Conservation (phyloP, 129 eudicot species). For the Lactuca saligna region DNA sequence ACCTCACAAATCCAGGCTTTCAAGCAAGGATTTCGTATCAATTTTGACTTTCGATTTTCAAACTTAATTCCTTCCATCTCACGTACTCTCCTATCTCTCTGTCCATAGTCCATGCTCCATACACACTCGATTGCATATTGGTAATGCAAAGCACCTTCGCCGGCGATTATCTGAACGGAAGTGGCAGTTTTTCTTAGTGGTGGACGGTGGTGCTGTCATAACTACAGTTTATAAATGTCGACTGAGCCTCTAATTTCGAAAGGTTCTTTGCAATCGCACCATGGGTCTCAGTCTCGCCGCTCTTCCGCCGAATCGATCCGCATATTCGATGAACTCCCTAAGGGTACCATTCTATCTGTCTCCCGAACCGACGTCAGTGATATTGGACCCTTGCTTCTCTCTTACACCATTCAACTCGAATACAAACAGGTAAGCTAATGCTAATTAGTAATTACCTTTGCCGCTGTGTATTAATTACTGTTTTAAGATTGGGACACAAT, state of each 20-base stretch:
- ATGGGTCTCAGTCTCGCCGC: slow-evolving; percentile 32
- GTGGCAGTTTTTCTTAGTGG: background rate
- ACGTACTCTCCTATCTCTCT: background rate
- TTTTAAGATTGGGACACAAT: background rate
- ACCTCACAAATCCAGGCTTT: slow-evolving; percentile 26
- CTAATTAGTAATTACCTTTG: background rate
- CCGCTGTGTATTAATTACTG: slow-evolving; percentile 4
- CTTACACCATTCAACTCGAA: slow-evolving; percentile 79
- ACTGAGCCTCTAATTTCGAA: slow-evolving; percentile 52
- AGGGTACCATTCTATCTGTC: slow-evolving; percentile 72
- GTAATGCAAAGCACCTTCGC: slow-evolving; percentile 14
- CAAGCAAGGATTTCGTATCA: slow-evolving; percentile 25
- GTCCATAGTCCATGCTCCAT: background rate
- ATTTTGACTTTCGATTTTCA: slow-evolving; percentile 8
- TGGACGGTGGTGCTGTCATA: background rate
- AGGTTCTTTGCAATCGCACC: slow-evolving; percentile 33
- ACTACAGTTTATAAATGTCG: slow-evolving; percentile 38
- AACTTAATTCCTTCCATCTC: background rate
- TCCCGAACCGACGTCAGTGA: slow-evolving; percentile 83
- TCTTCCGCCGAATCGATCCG: slow-evolving; percentile 42
- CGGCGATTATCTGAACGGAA: slow-evolving; percentile 25
- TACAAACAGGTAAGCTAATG: slow-evolving; percentile 70
- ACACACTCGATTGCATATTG: background rate
- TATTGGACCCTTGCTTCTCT: slow-evolving; percentile 79
- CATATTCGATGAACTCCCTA: slow-evolving; percentile 81